Conservation (phyloP, 495 filamentous ascomycete genomes). For the Sphaerosporella brunnea region DNA sequence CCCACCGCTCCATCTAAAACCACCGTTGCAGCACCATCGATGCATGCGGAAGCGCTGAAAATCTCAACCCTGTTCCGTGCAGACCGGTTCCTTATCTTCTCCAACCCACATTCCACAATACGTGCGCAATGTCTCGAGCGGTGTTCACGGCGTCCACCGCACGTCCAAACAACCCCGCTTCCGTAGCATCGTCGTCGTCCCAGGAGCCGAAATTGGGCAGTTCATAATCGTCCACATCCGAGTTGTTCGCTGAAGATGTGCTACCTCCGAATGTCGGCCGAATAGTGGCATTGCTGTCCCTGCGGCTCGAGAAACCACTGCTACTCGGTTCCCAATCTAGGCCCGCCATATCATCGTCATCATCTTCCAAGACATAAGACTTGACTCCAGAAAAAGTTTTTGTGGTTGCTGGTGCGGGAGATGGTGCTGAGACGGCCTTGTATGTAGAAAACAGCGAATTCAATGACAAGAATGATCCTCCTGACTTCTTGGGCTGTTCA, state of each 20-base stretch:
- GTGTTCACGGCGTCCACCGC: conserved; percentile 93
- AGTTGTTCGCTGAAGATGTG: not conserved
- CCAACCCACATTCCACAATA: conserved; percentile 98
- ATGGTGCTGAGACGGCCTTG: not conserved
- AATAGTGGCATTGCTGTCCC: conserved; percentile 8
- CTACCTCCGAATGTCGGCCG: not conserved
- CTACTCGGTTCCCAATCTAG: conserved; percentile 31
- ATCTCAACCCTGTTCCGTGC: not conserved
- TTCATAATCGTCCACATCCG: conserved; percentile 18
- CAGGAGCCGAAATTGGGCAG: conserved; percentile 33
- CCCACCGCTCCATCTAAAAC: no score
- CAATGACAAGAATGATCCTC: conserved; percentile 39
- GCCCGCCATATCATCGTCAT: conserved; percentile 45
- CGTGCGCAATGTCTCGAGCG: conserved; percentile 83
- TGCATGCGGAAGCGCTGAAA: not conserved
- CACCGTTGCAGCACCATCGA: no score
- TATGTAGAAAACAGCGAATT: conserved; percentile 19
- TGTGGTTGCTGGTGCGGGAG: conserved; percentile 44
- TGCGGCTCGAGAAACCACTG: conserved; percentile 9
- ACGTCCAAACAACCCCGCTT: conserved; percentile 50
- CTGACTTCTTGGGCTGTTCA: conserved; percentile 44
- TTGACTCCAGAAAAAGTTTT: no score
- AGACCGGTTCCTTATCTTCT: conserved; percentile 29
- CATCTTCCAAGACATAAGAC: conserved; percentile 31
- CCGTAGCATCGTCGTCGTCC: conserved; percentile 42